Percentiles rank a stretch among this genome's conserved stretches.
Evolutionary conservation across 257 asterid genomes (phyloP).

Genomic region (Cinchona pubescens): DNA sequence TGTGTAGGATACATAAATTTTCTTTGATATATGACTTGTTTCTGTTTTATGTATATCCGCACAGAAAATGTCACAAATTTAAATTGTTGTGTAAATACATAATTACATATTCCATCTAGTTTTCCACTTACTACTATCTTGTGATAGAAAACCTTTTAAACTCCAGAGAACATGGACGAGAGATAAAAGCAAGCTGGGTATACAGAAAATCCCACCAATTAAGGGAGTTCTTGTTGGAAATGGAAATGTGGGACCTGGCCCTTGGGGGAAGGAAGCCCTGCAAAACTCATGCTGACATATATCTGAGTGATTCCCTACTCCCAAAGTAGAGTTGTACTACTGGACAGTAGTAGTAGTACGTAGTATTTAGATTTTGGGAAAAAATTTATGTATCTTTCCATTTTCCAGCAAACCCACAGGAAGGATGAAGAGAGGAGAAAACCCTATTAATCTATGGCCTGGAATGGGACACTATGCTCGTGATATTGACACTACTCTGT

Average conservation of each 20-base stretch:
- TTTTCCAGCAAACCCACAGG: conserved; percentile 5
- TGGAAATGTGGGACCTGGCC: background rate
- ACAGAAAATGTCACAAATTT: too few species aligned
- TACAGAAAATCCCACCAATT: conserved; percentile 15
- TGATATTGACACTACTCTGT: conserved; percentile 10
- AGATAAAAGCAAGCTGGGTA: too few species aligned
- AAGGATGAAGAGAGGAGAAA: background rate
- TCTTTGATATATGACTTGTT: too few species aligned
- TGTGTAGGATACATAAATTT: too few species aligned
- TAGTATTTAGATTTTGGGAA: background rate
- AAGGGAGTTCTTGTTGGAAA: conserved; percentile 17
- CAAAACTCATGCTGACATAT: conserved; percentile 16
- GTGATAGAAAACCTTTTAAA: too few species aligned
- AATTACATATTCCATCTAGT: too few species aligned
- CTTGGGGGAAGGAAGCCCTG: background rate
- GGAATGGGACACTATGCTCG: background rate
- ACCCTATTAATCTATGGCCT: conserved; percentile 5
- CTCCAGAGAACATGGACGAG: too few species aligned
- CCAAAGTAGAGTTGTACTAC: background rate
- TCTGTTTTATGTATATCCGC: too few species aligned
- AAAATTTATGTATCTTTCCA: background rate
- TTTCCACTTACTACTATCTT: too few species aligned
- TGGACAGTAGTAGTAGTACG: background rate
- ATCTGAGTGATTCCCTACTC: background rate
- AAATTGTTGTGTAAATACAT: too few species aligned